These are phyloP conservation scores for Lactarius tabidus DNA, from an alignment of 768 basidiomycete species.

Conservation along the genomic window DNA sequence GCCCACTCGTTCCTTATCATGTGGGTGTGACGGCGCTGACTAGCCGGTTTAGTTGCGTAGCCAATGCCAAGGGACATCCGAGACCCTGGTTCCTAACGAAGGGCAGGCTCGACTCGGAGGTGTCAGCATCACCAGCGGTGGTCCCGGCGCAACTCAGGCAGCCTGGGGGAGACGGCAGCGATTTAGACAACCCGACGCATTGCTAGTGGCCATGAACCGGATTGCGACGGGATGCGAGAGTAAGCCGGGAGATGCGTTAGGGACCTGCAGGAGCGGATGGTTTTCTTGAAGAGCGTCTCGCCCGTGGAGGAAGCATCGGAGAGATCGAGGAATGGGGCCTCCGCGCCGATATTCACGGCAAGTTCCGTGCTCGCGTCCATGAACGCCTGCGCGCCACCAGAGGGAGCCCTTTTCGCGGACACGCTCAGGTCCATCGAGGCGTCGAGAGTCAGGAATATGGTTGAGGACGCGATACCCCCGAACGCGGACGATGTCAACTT, in stretches of 20 bases:
- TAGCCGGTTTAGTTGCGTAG: neutral
- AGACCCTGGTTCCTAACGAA: neutral
- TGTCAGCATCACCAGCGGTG: neutral
- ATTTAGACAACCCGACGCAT: neutral
- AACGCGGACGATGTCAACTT: constrained; percentile 19
- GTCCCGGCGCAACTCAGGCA: neutral
- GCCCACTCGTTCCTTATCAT: neutral
- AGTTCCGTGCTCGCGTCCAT: constrained; percentile 7
- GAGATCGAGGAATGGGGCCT: neutral
- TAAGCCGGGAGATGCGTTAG: neutral
- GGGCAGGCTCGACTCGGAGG: neutral
- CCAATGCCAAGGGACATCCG: neutral
- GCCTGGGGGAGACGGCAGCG: neutral
- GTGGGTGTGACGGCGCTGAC: neutral
- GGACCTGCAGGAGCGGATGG: constrained; percentile 4
- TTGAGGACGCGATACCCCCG: neutral
- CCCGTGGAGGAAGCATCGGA: neutral
- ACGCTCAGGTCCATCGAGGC: constrained; percentile 1
- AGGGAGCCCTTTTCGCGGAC: too few species aligned
- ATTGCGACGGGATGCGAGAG: too few species aligned
- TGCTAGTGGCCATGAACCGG: neutral
- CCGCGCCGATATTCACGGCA: constrained; percentile 2
- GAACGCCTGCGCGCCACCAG: constrained; percentile 15
- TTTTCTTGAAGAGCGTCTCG: neutral
- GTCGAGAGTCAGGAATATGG: constrained; percentile 12